Evolutionary conservation across 768 basidiomycete species (phyloP).

Genomic region (Erythrobasidium yunnanense): DNA sequence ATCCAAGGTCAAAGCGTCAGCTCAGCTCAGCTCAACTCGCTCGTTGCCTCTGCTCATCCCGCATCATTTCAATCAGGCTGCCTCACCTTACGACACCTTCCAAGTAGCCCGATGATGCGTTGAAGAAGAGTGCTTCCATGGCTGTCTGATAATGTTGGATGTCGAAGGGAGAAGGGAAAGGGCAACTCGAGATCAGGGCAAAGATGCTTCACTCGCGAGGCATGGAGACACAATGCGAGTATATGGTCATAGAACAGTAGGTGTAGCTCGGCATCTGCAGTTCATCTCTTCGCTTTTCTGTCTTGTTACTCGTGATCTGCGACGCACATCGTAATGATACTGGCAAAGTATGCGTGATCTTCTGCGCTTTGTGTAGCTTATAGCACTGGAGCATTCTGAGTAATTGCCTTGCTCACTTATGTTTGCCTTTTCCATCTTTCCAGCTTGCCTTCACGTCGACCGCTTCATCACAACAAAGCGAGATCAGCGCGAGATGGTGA

Average conservation of each 20-base stretch:
- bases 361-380: too few relatives aligned
- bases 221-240: neutral
- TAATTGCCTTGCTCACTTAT: too few relatives aligned
- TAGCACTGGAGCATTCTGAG: too few relatives aligned
- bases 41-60: neutral
- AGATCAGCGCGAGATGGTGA: too few relatives aligned
- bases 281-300: too few relatives aligned
- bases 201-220: neutral
- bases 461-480: too few relatives aligned
- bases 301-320: neutral
- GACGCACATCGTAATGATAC: neutral
- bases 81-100: slow-evolving; percentile 44
- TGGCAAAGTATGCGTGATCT: too few relatives aligned
- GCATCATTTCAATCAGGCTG: too few relatives aligned
- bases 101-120: slow-evolving; percentile 44
- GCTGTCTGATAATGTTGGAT: slow-evolving; percentile 1
- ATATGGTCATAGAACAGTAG: neutral
- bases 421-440: too few relatives aligned
- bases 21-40: neutral
- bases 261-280: too few relatives aligned
- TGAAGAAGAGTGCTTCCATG: slow-evolving; percentile 44
- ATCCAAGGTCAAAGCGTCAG: neutral
- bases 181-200: neutral
- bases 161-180: neutral
- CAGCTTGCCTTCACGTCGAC: too few relatives aligned